Base-by-base conservation (phyloP, 257 asterid species). In the Plectranthus barbatus region DNA sequence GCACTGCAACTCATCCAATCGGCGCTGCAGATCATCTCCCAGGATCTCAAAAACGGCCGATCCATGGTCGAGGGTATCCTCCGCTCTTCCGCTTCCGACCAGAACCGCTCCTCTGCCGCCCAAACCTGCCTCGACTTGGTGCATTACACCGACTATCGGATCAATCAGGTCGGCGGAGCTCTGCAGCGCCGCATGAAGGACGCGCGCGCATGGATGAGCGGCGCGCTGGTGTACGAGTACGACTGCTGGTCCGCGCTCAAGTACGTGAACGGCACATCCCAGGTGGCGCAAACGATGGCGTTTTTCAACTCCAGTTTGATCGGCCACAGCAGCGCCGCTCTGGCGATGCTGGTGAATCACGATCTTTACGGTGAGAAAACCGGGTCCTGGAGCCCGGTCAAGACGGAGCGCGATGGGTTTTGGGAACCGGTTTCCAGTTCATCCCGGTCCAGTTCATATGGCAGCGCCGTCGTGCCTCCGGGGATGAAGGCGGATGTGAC, bases 161-260 rank as follows among this genome's bases (percentile, higher is more conserved):
- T n/a, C n/a, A n/a, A n/a, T n/a, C n/a, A n/a, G n/a, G n/a, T n/a
- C n/a, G n/a, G n/a, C 29, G 70, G 26, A 0, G 80, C 80, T 0
- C 39, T 81, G 21, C 24, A 62, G 2, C 34, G 73, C 8, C 75
- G 70, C 36, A n/a, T 75, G 6, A 86, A 82, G 71, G 84, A 82
- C 72, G 83, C 86, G 13, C 87, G 95, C 18, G 95, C 95, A 9
- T 86, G 90, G 95, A 61, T 77, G 83, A 78, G 90, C 66, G 82
- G 84, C n/a, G n/a, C n/a, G n/a, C n/a, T n/a, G n/a, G n/a, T n/a
- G n/a, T n/a, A n/a, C n/a, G n/a, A n/a, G n/a, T n/a, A n/a, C n/a
- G n/a, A n/a, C n/a, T n/a, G n/a, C n/a, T n/a, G n/a, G n/a, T n/a
- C n/a, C n/a, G n/a, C n/a, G n/a, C n/a, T n/a, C n/a, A n/a, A n/a